A percentile compares a stretch with the other conserved stretches of the same genome.
Conservation (phyloP, 257 asterid genomes). For the Nicotiana benthamiana region DNA sequence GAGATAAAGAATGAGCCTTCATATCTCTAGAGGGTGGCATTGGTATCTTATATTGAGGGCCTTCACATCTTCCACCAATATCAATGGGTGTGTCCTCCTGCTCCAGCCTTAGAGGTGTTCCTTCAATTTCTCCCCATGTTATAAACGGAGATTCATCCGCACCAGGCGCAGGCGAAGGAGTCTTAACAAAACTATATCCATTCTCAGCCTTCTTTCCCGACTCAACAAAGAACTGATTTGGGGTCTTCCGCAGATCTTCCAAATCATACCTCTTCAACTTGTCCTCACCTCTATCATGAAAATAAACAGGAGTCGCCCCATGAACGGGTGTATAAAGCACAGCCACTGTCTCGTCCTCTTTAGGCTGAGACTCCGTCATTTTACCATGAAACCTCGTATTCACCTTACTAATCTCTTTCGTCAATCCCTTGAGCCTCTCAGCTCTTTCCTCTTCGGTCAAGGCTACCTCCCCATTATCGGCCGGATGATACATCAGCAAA, state of each 20-base stretch:
- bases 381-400: slow-evolving; percentile 77
- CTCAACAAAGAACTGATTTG: slow-evolving; percentile 59
- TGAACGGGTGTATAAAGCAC: slow-evolving; percentile 66
- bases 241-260: slow-evolving; percentile 84
- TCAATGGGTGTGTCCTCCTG: slow-evolving; percentile 86
- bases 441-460: slow-evolving; percentile 72
- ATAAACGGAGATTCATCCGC: slow-evolving; percentile 78
- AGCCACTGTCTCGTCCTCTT: slow-evolving; percentile 49
- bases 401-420: slow-evolving; percentile 62
- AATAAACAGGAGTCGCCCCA: slow-evolving; percentile 66
- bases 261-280: slow-evolving; percentile 70
- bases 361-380: slow-evolving; percentile 35
- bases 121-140: slow-evolving; percentile 99
- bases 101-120: slow-evolving; percentile 87
- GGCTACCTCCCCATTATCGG: slow-evolving; percentile 77
- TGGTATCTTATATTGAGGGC: slow-evolving; percentile 83
- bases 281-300: slow-evolving; percentile 45
- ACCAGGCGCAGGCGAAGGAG: slow-evolving; percentile 98
- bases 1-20: slow-evolving; percentile 80
- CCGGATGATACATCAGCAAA: slow-evolving; percentile 85
- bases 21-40: slow-evolving; percentile 84
- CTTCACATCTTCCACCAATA: slow-evolving; percentile 79
- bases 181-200: slow-evolving; percentile 79
- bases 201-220: slow-evolving; percentile 76
- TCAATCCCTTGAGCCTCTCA: slow-evolving; percentile 61